Conservation (phyloP, 768 basidiomycete genomes). For the Cantharellus cinnabarinus region DNA sequence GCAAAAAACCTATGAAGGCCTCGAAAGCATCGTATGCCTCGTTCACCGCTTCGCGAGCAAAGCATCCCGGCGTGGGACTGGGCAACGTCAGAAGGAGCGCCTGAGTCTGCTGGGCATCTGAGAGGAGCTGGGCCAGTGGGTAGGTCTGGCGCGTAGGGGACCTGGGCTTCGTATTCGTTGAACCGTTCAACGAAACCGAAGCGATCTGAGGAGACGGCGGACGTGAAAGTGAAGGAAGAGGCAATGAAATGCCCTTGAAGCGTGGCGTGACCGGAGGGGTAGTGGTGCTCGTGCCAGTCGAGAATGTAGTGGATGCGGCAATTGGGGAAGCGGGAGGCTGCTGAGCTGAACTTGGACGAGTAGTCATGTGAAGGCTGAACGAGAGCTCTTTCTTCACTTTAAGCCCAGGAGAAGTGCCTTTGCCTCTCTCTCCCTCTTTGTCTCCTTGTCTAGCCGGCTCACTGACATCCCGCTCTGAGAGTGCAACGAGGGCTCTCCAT, state of each 20-base stretch:
- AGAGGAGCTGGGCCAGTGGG: neutral
- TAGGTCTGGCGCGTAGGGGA: neutral
- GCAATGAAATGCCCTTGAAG: neutral
- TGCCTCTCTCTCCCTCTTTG: neutral
- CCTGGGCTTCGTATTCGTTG: neutral
- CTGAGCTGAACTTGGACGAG: neutral
- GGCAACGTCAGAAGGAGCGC: neutral
- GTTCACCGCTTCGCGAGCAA: neutral
- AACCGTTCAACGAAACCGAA: neutral
- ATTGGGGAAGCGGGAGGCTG: neutral
- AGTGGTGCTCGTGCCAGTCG: neutral
- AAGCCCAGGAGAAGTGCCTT: neutral
- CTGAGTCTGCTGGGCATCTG: neutral
- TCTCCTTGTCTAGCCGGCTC: neutral
- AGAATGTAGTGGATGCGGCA: neutral
- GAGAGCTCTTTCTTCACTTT: neutral
- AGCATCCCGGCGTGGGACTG: neutral
- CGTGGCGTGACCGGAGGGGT: neutral
- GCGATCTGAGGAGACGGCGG: neutral
- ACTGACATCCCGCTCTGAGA: neutral
- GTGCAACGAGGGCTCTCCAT: neutral
- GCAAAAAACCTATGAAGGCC: neutral
- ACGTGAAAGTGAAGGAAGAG: neutral
- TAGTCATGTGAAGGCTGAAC: neutral
- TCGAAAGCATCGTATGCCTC: constrained; percentile 1